Evolutionary conservation across 805 yeast species (phyloP), one percentile per base, ranked within the genome.

Genomic region (Isabelozyma pseudorhagii): DNA sequence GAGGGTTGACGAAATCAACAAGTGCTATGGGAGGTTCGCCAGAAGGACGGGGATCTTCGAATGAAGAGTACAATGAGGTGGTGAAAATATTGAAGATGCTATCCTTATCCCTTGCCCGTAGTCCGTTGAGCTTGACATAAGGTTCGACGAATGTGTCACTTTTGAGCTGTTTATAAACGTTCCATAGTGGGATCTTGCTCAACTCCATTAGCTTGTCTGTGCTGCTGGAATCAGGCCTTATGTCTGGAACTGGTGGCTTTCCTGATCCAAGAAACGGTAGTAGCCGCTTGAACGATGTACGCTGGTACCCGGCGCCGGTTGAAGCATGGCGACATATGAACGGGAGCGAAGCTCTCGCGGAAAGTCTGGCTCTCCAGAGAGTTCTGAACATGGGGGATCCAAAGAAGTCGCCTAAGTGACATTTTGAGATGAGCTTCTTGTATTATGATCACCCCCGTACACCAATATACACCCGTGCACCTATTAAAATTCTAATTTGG

Each of bases 1-100:
- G 52, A 1, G 75, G 75, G 47, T 68, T 66, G 31, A 69, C 55
- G 45, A 46, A 64, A 46, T 64, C 67, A 15, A 34, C 45, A n/a
- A 36, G 38, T 8, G 36, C 8, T 13, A 42, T 11, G 10, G 15
- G 9, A 15, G 18, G 9, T 14, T 38, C 9, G 40, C 14, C 40
- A 15, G 40, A 38, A 31, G n/a, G 10, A 13, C 36, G 10, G 36
- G n/a, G n/a, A 13, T 31, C 36, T 31, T 31, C n/a, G 36, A 31
- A 31, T 9, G 36, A 31, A 31, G 36, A 5, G 36, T 31, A 8
- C n/a, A 31, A 5, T 31, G 36, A 31, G 36, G 36, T 31, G 7
- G 36, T 31, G n/a, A 31, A 31, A 31, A 31, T 4, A 8, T 9
- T 5, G 36, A 31, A 31, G 10, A 31, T 31, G 36, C 36, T 31